Conservation (phyloP, 1,284 basidiomycete genomes). For the Hypsizygus ulmarius region DNA sequence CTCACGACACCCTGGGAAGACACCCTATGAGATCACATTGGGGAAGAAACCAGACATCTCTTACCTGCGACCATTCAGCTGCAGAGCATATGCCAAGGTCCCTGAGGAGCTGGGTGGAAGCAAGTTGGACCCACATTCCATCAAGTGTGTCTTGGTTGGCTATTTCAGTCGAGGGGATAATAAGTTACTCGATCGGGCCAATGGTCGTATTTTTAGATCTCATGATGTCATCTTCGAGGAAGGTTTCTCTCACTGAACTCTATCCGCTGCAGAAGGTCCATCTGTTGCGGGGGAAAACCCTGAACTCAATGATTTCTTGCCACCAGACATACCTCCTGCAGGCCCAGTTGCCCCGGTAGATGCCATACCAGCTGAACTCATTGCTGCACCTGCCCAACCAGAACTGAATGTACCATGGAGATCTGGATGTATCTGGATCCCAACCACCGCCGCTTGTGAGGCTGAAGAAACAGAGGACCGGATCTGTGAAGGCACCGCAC, state of each 20-base stretch:
- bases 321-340: background rate
- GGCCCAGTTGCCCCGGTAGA: background rate
- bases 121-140: constrained; percentile 22
- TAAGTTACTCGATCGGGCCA: constrained; percentile 15
- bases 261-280: constrained; percentile 5
- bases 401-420: background rate
- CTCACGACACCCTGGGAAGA: constrained; percentile 12
- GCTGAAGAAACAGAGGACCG: background rate
- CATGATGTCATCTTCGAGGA: constrained; percentile 29
- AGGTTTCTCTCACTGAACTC: constrained; percentile 12
- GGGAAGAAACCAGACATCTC: constrained; percentile 23
- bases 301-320: background rate
- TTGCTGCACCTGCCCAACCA: background rate
- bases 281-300: too few relatives aligned
- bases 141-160: constrained; percentile 23
- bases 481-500: background rate
- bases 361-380: background rate
- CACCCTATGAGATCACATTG: constrained; percentile 19
- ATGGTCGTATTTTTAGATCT: constrained; percentile 8
- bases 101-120: constrained; percentile 18
- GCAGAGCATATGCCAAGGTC: constrained; percentile 24
- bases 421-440: background rate
- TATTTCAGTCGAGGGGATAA: constrained; percentile 23
- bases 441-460: background rate
- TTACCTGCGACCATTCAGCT: constrained; percentile 25